phyloP scores from a whole-genome alignment of 2,329 filamentous ascomycete genomes.

The Aspergillus ruber region DNA sequence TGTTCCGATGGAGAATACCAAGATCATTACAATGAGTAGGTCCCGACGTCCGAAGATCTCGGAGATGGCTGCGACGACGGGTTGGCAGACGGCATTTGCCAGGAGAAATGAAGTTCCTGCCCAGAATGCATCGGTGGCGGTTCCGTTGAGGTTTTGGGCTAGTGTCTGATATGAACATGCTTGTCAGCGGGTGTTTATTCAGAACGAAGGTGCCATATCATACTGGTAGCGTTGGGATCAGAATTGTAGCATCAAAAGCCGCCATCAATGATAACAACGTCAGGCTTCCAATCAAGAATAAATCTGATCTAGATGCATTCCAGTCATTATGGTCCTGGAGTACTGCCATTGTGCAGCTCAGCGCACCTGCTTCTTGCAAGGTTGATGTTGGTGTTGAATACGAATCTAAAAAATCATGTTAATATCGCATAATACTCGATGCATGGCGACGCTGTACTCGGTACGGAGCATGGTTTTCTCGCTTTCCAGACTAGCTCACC shows the following conservation, averaged over 20 bases:
- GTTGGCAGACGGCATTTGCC: slow-evolving; percentile 42
- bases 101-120: slow-evolving; percentile 46
- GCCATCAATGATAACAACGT: slow-evolving; percentile 12
- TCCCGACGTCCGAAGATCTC: slow-evolving; percentile 44
- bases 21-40: slow-evolving; percentile 32
- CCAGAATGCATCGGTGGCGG: slow-evolving; percentile 44
- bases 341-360: too few relatives aligned
- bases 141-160: slow-evolving; percentile 26
- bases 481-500: too few relatives aligned
- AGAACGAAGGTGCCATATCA: background rate
- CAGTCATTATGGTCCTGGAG: too few relatives aligned
- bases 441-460: too few relatives aligned
- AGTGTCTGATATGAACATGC: slow-evolving; percentile 20
- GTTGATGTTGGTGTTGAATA: too few relatives aligned
- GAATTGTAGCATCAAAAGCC: slow-evolving; percentile 18
- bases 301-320: too few relatives aligned
- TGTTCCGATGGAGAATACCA: slow-evolving; percentile 41
- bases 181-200: background rate
- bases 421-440: too few relatives aligned
- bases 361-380: too few relatives aligned
- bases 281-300: too few relatives aligned
- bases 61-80: slow-evolving; percentile 42
- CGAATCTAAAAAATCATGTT: too few relatives aligned
- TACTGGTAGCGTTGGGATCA: slow-evolving; percentile 19
- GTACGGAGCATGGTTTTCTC: too few relatives aligned